These are phyloP conservation scores for Strigomonas galati DNA, from an alignment of 208 protist species.

Conservation along the genomic window DNA sequence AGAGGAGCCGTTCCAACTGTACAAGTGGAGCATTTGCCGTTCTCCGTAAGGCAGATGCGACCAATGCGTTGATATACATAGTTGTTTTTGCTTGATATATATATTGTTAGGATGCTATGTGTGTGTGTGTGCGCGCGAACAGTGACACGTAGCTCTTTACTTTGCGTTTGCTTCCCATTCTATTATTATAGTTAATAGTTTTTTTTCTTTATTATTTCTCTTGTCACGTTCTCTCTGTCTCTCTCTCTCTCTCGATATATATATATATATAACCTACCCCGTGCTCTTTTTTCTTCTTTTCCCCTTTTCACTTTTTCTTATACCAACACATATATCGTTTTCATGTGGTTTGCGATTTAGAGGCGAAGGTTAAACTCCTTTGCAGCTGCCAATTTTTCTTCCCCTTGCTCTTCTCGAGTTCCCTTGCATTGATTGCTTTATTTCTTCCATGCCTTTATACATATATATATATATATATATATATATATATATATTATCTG, in stretches of 20 bases:
- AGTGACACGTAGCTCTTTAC: neutral
- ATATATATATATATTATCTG: neutral
- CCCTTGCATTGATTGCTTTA: neutral
- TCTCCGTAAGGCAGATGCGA: no score
- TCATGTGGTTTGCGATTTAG: no score
- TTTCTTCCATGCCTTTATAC: neutral
- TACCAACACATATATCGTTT: no score
- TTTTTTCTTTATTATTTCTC: constrained; percentile 11
- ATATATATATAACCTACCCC: neutral
- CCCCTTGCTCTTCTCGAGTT: neutral
- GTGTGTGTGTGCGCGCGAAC: no score
- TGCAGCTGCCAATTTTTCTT: neutral
- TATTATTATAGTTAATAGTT: constrained; percentile 4
- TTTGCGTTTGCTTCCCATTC: neutral
- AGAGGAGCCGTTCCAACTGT: constrained; percentile 26
- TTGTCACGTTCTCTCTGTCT: constrained; percentile 5
- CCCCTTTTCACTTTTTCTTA: neutral
- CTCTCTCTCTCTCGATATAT: constrained; percentile 7
- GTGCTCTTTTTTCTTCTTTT: neutral
- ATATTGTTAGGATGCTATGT: no score
- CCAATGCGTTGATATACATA: neutral
- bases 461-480: neutral
- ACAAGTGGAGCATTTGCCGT: constrained; percentile 22
- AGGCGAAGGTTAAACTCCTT: neutral
- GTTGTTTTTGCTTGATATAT: neutral